Percentiles rank a stretch among this genome's conserved stretches.
These are phyloP conservation scores for Triticum monococcum DNA, from an alignment of 176 grass and related monocot genomes.

Conservation along the genomic window DNA sequence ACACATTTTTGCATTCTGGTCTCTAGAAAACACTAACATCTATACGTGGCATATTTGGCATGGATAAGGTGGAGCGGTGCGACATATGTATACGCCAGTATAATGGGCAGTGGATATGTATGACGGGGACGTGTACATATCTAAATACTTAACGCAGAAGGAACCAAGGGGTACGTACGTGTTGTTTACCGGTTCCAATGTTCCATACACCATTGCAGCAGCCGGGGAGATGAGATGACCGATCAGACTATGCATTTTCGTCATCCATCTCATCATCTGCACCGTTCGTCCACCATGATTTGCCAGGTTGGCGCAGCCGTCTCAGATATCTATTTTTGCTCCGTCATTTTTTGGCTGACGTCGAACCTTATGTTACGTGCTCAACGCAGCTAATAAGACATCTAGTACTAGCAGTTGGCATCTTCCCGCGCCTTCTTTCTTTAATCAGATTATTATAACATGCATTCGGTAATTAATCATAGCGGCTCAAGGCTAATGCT, in stretches of 20 bases:
- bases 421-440: neutral
- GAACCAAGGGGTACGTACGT: neutral
- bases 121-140: neutral
- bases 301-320: neutral
- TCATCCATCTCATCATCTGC: neutral
- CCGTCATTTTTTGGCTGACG: neutral
- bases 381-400: neutral
- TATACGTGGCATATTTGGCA: neutral
- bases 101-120: neutral
- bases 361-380: neutral
- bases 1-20: too few species aligned
- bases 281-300: neutral
- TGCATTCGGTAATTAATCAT: too few species aligned
- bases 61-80: neutral
- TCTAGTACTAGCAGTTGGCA: neutral
- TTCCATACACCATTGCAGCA: neutral
- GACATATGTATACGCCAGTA: neutral
- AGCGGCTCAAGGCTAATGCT: neutral
- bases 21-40: too few species aligned
- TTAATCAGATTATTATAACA: too few species aligned
- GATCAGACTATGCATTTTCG: neutral
- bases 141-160: conserved; percentile 9
- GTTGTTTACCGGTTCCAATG: neutral
- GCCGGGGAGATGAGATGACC: too few species aligned
- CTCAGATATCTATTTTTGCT: neutral